A percentile compares a stretch with the other conserved stretches of the same genome.
phyloP scores from a whole-genome alignment of 2,329 filamentous ascomycete species.

The Fusarium albosuccineum region DNA sequence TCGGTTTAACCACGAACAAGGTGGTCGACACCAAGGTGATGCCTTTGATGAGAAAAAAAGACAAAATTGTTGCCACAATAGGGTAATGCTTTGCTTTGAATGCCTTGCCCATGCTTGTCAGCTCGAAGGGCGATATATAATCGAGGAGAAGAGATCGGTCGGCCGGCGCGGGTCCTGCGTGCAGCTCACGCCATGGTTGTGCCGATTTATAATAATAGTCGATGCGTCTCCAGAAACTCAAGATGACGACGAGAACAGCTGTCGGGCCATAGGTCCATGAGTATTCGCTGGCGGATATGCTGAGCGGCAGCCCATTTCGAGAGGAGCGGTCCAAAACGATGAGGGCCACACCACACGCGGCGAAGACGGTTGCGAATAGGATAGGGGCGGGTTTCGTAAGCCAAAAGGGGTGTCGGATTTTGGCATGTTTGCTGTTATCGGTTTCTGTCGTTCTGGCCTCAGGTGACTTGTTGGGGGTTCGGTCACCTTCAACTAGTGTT shows the following conservation, averaged over 20 bases:
- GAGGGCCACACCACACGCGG: neutral
- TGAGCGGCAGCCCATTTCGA: neutral
- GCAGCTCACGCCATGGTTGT: slow-evolving; percentile 5
- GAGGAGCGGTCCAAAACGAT: neutral
- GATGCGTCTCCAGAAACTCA: slow-evolving; percentile 7
- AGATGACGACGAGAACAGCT: slow-evolving; percentile 1
- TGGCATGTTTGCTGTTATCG: no score
- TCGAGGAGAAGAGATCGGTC: slow-evolving; percentile 3
- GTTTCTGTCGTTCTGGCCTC: no score
- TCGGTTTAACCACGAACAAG: neutral
- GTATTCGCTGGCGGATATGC: neutral
- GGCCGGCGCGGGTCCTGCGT: neutral
- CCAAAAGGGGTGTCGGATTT: neutral
- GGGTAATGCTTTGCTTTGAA: neutral
- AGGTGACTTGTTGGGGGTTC: no score
- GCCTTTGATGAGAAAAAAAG: neutral
- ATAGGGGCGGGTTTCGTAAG: neutral
- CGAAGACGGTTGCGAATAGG: neutral
- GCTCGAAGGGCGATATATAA: neutral
- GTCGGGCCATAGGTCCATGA: slow-evolving; percentile 1
- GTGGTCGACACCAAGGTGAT: slow-evolving; percentile 6
- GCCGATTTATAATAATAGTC: slow-evolving; percentile 1
- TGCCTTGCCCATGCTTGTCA: neutral
- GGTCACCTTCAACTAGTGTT: no score
- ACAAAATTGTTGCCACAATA: neutral